These are phyloP conservation scores for Colletotrichum chlorophyti DNA, from an alignment of 2,329 filamentous ascomycete species.

Conservation along the genomic window DNA sequence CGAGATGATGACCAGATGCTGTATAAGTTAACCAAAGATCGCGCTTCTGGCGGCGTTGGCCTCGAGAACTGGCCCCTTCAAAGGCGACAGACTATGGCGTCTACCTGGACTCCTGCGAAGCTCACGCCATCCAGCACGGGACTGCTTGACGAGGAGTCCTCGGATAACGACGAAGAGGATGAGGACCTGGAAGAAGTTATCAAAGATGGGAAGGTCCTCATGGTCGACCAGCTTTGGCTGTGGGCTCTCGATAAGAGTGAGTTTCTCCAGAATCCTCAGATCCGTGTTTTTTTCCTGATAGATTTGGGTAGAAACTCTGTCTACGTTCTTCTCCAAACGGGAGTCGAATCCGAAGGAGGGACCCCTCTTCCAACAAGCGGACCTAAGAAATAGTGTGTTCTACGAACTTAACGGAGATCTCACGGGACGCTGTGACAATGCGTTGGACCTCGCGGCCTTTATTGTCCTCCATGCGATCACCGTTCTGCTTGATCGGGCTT, in stretches of 20 bases:
- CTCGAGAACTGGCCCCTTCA: constrained; percentile 26
- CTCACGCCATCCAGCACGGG: constrained; percentile 21
- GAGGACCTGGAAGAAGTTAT: constrained; percentile 44
- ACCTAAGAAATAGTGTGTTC: constrained; percentile 68
- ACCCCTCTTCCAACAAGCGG: constrained; percentile 64
- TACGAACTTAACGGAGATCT: constrained; percentile 71
- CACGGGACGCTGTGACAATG: constrained; percentile 66
- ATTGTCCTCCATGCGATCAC: constrained; percentile 67
- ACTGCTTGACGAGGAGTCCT: constrained; percentile 21
- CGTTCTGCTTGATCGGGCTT: constrained; percentile 64
- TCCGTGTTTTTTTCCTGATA: constrained; percentile 2
- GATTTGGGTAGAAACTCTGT: constrained; percentile 48
- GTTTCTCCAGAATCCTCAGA: constrained; percentile 24
- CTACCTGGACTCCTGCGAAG: constrained; percentile 14
- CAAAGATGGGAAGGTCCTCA: constrained; percentile 64
- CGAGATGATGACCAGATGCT: constrained; percentile 72
- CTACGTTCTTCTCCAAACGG: constrained; percentile 62
- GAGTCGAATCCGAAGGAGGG: constrained; percentile 62
- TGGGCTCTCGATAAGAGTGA: constrained; percentile 62
- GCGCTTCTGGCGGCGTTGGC: constrained; percentile 32
- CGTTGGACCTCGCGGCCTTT: constrained; percentile 67
- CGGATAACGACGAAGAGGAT: constrained; percentile 39
- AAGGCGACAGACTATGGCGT: constrained; percentile 23
- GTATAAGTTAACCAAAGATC: constrained; percentile 67
- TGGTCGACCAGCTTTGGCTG: constrained; percentile 72